Evolutionary conservation across 2,329 filamentous ascomycete species (phyloP), one percentile per base, ranked within the genome.

Genomic region (Purpureocillium takamizusanense): DNA sequence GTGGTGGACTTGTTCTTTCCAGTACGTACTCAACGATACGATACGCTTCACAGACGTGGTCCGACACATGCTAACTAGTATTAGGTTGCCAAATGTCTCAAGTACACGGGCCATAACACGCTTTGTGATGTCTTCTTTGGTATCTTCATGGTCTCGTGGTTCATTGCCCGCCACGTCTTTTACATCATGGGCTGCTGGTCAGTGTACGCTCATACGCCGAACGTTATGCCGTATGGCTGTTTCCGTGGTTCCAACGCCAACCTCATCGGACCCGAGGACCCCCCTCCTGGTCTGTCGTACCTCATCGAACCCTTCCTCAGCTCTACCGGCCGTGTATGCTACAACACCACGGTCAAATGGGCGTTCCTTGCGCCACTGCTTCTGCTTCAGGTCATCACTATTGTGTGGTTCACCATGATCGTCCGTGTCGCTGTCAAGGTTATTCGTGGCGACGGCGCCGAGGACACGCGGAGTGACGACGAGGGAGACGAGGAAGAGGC

Each of bases 361-460:
- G 69, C 72, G 11, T 97, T 97, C 65, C 67, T 97, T 13, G 69
- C 72, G 9, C 72, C 86, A 30, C 76, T 98, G 3, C 67, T 94
- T 11, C 74, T 81, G 29, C 70, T 98, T 16, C 88, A 97, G 61
- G 67, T 72, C 16, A 74, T 98, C 38, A 88, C 85, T 25, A 66
- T 94, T 28, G 72, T 85, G 44, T 97, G 92, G 92, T 94, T 97
- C 54, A 72, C 70, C 45, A 84, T 95, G 79, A 95, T 97, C 48
- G 62, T 89, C 30, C 78, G 80, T 41, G 85, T 98, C 3, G 88
- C 88, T 16, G 72, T 83, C 45, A 81, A 82, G 44, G 88, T 97
- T 6, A 56, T 97, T 28, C 75, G 72, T 36, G 89, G 90, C 25
- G 76, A 72, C 29, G 70, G 77, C 25, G 88, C 90, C 5, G 88